phyloP scores from a whole-genome alignment of 2,329 filamentous ascomycete species.

The Sclerotinia glacialis region DNA sequence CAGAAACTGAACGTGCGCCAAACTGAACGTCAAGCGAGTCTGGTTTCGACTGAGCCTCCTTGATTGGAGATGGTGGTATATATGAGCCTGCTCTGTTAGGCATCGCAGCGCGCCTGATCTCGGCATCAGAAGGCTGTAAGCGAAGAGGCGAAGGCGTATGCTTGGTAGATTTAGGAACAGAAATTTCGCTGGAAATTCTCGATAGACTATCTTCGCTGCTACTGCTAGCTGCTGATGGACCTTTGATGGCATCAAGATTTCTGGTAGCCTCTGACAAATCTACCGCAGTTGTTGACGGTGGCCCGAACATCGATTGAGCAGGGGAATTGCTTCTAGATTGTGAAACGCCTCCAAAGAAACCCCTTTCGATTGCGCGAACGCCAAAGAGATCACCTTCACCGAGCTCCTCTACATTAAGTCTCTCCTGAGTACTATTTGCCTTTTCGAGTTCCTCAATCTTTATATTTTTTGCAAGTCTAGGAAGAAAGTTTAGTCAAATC shows the following conservation, averaged over 20 bases:
- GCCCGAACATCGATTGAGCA: slow-evolving; percentile 14
- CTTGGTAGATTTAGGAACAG: slow-evolving; percentile 10
- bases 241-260: background rate
- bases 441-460: slow-evolving; percentile 19
- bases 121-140: slow-evolving; percentile 10
- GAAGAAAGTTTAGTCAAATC: background rate
- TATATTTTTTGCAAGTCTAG: slow-evolving; percentile 20
- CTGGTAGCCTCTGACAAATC: background rate
- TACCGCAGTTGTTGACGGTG: slow-evolving; percentile 5
- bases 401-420: slow-evolving; percentile 17
- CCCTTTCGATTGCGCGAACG: slow-evolving; percentile 27
- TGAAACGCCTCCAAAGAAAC: slow-evolving; percentile 27
- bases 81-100: background rate
- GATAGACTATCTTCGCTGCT: background rate
- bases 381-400: slow-evolving; percentile 28
- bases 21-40: background rate
- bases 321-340: slow-evolving; percentile 25
- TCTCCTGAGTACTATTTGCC: slow-evolving; percentile 18
- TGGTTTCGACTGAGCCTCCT: background rate
- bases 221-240: background rate
- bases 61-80: slow-evolving; percentile 5
- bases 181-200: slow-evolving; percentile 1
- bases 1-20: background rate
- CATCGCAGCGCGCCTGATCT: slow-evolving; percentile 5
- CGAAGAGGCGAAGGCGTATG: slow-evolving; percentile 14